Base-by-base conservation (phyloP, 2,329 filamentous ascomycete species). In the Colletotrichum tamarilloi region DNA sequence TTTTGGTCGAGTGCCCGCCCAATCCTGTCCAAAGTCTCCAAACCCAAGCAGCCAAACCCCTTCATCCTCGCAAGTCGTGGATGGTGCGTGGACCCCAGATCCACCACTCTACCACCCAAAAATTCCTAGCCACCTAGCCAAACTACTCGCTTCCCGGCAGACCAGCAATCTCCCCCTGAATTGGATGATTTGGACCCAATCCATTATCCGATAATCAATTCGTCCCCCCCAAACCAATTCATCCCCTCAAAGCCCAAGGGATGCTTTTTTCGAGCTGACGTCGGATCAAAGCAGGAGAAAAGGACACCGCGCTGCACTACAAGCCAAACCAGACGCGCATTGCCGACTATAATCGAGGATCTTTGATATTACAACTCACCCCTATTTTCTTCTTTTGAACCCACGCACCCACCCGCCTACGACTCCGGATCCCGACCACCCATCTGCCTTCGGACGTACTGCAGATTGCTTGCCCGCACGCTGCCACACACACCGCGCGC, bases 101-200 rank as follows among this genome's bases (percentile, higher is more conserved):
- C 71, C 71, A 73, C 71, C 67, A 30, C n/a, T 58, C 56, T 60
- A 66, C 71, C 62, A 66, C 60, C 62, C 67, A 30, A 28, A 66
- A 71, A 71, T 70, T 57, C 66, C 70, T 65, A 71, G 71, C 67
- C 62, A 73, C 66, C 70, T 57, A 71, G 71, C 60, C 62, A 73
- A 62, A 62, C 35, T 60, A 66, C 60, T 66, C 67, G 60, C 55
- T 73, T 42, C 56, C 55, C 67, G 65, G 71, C 67, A 70, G 63
- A 65, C 67, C 56, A 73, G 68, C 68, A 73, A 73, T 73, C 60
- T 73, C 71, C 71, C 70, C 71, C 71, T 73, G 71, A 73, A 73
- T 71, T 68, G 66, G 70, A 68, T 73, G 71, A 73, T 70, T 71
- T 68, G 66, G 66, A 68, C 30, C 60, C 62, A 70, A 73, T 49